These are phyloP conservation scores for Aspergillus ibericus DNA, from an alignment of 2,329 filamentous ascomycete species.

Conservation along the genomic window DNA sequence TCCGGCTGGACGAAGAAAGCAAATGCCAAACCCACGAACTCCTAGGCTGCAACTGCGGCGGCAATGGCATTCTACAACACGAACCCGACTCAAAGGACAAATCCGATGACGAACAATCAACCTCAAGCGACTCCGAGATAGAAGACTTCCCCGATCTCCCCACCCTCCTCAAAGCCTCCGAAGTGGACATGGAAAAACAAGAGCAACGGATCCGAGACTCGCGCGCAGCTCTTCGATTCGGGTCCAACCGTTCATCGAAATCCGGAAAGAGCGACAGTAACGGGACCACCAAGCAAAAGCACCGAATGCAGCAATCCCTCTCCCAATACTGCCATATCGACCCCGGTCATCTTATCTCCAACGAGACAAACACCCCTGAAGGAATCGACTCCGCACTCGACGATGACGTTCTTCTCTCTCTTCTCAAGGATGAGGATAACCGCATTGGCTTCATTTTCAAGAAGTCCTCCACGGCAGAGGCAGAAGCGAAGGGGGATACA, in stretches of 20 bases:
- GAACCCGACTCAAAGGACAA: constrained; percentile 3
- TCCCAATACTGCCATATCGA: constrained; percentile 47
- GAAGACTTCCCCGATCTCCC: constrained; percentile 32
- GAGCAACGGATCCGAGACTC: constrained; percentile 18
- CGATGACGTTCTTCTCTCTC: constrained; percentile 34
- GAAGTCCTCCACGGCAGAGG: constrained; percentile 31
- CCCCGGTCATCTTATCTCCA: constrained; percentile 29
- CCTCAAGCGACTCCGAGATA: constrained; percentile 13
- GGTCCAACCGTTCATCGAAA: neutral
- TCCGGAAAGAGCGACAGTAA: neutral
- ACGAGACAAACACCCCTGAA: constrained; percentile 13
- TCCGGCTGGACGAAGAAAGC: constrained; percentile 61
- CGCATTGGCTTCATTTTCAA: constrained; percentile 43
- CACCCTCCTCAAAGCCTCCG: constrained; percentile 42
- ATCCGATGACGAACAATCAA: constrained; percentile 1
- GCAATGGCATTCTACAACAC: constrained; percentile 43
- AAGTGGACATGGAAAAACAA: constrained; percentile 39
- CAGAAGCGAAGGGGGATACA: constrained; percentile 16
- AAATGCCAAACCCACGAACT: constrained; percentile 69
- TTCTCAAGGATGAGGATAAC: constrained; percentile 42
- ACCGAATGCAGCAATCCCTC: constrained; percentile 45
- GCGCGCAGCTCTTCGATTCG: too few species aligned
- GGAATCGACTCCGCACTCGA: constrained; percentile 29
- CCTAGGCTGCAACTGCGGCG: constrained; percentile 62
- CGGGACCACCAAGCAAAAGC: constrained; percentile 24